These are phyloP conservation scores for Phascolomyces articulosus DNA, from an alignment of 371 early-diverging fungal genomes.

Conservation along the genomic window DNA sequence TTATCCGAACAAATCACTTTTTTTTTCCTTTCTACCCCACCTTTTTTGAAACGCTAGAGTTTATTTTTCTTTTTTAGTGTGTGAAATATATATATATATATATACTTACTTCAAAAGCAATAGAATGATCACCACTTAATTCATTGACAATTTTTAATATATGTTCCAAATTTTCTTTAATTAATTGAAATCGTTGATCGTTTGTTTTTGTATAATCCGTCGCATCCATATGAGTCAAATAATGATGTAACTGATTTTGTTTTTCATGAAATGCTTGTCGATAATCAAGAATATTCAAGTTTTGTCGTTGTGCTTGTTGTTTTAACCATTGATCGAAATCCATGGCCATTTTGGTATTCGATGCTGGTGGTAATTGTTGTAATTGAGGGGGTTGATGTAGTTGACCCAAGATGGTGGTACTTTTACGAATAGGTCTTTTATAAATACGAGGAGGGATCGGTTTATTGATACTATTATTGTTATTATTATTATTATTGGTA, in stretches of 20 bases:
- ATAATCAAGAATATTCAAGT: conserved; percentile 15
- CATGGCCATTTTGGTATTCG: conserved; percentile 2
- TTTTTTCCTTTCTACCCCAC: too few relatives aligned
- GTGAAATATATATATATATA: too few relatives aligned
- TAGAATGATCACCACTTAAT: conserved; percentile 37
- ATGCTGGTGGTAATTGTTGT: too few relatives aligned
- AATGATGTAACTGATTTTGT: conserved; percentile 28
- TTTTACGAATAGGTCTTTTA: not conserved
- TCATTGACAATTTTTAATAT: conserved; percentile 39
- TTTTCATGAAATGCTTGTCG: conserved; percentile 19
- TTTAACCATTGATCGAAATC: conserved; percentile 26
- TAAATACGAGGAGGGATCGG: not conserved
- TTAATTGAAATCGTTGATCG: conserved; percentile 25
- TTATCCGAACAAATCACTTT: too few relatives aligned
- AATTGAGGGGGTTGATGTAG: not conserved
- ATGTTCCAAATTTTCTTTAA: conserved; percentile 27
- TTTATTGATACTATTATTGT: not conserved
- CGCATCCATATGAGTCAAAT: conserved; percentile 20
- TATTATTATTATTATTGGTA: not conserved
- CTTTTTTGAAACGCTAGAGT: too few relatives aligned
- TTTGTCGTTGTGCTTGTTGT: conserved; percentile 22
- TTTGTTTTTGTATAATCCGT: conserved; percentile 21
- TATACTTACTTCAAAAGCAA: conserved; percentile 31
- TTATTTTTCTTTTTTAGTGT: too few relatives aligned
- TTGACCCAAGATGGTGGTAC: not conserved